These are phyloP conservation scores for Garcia nutans DNA, from an alignment of 345 rosid species.

Conservation along the genomic window DNA sequence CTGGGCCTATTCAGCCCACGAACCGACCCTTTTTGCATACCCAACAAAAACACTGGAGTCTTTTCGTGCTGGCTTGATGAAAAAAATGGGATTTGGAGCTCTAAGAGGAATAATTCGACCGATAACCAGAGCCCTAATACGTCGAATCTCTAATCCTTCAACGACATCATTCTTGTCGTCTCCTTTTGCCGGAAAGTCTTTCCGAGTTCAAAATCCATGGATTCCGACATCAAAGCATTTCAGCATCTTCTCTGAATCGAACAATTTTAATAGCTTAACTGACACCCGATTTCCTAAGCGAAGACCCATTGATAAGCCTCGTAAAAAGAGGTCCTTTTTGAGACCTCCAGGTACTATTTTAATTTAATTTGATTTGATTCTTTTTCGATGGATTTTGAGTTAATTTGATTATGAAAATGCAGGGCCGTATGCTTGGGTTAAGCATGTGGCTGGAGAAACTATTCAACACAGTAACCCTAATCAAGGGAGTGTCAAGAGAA, in stretches of 20 bases:
- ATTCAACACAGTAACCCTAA: slow-evolving; percentile 75
- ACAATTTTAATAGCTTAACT: slow-evolving; percentile 32
- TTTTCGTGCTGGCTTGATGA: too few species aligned
- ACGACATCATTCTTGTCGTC: slow-evolving; percentile 26
- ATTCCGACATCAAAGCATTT: slow-evolving; percentile 24
- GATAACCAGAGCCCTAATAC: slow-evolving; percentile 41
- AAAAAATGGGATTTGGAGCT: slow-evolving; percentile 49
- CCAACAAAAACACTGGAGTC: too few species aligned
- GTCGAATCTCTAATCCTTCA: slow-evolving; percentile 28
- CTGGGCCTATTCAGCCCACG: too few species aligned
- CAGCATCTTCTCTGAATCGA: slow-evolving; percentile 30
- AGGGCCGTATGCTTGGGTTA: slow-evolving; percentile 88
- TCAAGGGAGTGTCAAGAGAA: slow-evolving; percentile 67
- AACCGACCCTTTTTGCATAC: too few species aligned
- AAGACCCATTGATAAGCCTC: slow-evolving; percentile 69
- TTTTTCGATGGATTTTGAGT: too few species aligned
- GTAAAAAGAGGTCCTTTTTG: slow-evolving; percentile 67
- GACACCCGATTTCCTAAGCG: slow-evolving; percentile 76
- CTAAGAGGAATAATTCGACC: slow-evolving; percentile 49
- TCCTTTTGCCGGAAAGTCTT: background rate
- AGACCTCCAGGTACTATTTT: slow-evolving; percentile 58
- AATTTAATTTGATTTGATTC: too few species aligned
- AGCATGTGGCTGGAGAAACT: slow-evolving; percentile 70
- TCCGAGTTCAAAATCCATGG: slow-evolving; percentile 33
- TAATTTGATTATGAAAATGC: slow-evolving; percentile 25